phyloP scores from a whole-genome alignment of 345 rosid genomes.

The Eucalyptus microcorys region DNA sequence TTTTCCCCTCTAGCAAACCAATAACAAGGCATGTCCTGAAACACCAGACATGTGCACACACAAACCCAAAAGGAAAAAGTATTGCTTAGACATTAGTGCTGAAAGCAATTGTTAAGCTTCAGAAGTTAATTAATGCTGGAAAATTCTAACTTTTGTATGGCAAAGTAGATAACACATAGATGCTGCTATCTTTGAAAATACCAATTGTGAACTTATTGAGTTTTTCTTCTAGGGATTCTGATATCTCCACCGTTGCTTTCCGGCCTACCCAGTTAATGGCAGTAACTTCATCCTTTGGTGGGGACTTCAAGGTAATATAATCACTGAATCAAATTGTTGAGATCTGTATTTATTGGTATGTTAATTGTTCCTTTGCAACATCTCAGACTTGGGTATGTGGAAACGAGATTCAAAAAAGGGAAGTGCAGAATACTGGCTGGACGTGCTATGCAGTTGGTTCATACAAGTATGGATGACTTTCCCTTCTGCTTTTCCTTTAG shows the following conservation, averaged over 20 bases:
- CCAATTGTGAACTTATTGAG: background rate
- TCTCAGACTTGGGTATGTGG: constrained; percentile 69
- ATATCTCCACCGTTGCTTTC: constrained; percentile 64
- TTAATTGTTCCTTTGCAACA: background rate
- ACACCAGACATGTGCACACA: background rate
- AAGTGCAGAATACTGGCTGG: constrained; percentile 51
- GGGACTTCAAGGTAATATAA: constrained; percentile 82
- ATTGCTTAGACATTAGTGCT: background rate
- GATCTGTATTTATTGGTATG: background rate
- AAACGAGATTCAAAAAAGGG: constrained; percentile 18
- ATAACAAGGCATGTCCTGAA: background rate
- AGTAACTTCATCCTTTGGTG: constrained; percentile 76
- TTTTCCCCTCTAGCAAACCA: background rate
- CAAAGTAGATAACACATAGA: background rate
- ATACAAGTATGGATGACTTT: constrained; percentile 44
- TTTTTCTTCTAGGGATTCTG: constrained; percentile 52
- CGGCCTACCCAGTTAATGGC: constrained; percentile 67
- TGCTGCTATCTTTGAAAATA: background rate
- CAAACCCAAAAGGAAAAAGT: background rate
- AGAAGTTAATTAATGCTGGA: background rate
- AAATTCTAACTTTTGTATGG: background rate
- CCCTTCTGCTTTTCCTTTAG: background rate
- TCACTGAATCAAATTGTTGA: background rate
- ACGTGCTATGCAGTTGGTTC: constrained; percentile 87
- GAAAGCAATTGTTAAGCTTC: background rate